A percentile compares a stretch with the other conserved stretches of the same genome.
phyloP scores from a whole-genome alignment of 2,329 filamentous ascomycete genomes.

The Allantophomopsis cytisporea region DNA sequence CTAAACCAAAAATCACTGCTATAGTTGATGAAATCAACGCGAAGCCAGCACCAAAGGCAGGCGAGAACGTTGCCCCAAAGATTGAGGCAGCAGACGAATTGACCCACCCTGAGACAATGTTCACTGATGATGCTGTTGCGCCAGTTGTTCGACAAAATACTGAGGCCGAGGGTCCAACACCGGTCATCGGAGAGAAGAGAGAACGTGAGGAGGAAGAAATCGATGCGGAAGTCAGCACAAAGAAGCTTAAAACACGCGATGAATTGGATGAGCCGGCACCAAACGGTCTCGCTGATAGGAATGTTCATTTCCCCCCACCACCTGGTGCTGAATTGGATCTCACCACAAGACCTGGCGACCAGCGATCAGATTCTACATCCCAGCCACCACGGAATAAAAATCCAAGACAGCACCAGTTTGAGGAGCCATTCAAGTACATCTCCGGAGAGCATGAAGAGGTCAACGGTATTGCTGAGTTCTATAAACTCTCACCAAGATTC shows the following conservation, averaged over 20 bases:
- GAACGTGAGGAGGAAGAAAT: conserved; percentile 9
- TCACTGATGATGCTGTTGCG: conserved; percentile 15
- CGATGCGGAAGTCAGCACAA: conserved; percentile 20
- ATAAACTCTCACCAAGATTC: conserved; percentile 72
- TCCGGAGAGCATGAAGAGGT: conserved; percentile 63
- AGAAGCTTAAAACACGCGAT: conserved; percentile 32
- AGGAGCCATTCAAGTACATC: conserved; percentile 94
- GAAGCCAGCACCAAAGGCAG: conserved; percentile 15
- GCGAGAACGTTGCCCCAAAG: conserved; percentile 15
- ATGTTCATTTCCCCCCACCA: conserved; percentile 19
- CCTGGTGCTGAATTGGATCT: conserved; percentile 16
- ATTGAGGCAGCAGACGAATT: conserved; percentile 17
- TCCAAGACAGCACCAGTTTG: conserved; percentile 37
- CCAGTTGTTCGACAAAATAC: conserved; percentile 18
- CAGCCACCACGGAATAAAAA: conserved; percentile 10
- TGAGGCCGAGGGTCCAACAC: conserved; percentile 9
- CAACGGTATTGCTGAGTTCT: conserved; percentile 67
- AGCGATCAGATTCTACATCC: conserved; percentile 7
- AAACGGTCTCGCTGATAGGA: conserved; percentile 11
- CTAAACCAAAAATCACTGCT: conserved; percentile 20
- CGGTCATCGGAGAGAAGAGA: conserved; percentile 18
- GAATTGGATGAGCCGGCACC: conserved; percentile 11
- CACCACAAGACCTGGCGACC: conserved; percentile 12
- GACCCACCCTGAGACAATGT: conserved; percentile 9
- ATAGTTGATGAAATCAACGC: conserved; percentile 26